phyloP scores from a whole-genome alignment of 2,329 filamentous ascomycete species.

The Aspergillus brasiliensis region DNA sequence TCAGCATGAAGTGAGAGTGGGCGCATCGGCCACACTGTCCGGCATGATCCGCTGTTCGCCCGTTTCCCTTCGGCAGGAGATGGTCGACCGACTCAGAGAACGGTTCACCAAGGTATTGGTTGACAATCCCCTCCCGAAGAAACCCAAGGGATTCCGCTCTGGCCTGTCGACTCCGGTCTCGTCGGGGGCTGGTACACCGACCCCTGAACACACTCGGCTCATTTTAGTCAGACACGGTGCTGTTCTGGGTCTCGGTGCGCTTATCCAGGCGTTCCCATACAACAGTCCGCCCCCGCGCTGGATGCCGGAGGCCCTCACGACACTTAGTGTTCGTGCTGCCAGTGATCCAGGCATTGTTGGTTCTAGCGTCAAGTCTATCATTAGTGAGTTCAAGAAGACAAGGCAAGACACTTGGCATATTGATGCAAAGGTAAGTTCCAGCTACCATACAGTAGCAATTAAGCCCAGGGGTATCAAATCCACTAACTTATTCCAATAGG shows the following conservation, averaged over 20 bases:
- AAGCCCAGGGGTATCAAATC: neutral
- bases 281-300: constrained; percentile 86
- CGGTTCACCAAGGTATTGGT: constrained; percentile 78
- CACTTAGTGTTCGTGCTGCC: constrained; percentile 79
- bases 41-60: constrained; percentile 99
- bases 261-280: constrained; percentile 96
- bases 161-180: constrained; percentile 46
- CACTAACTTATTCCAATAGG: constrained; percentile 47
- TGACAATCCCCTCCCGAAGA: constrained; percentile 85
- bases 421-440: constrained; percentile 83
- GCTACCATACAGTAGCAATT: neutral
- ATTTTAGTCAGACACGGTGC: constrained; percentile 85
- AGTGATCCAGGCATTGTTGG: constrained; percentile 90
- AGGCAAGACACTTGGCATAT: constrained; percentile 98
- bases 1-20: constrained; percentile 91
- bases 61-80: constrained; percentile 71
- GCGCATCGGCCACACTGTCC: constrained; percentile 87
- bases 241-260: constrained; percentile 83
- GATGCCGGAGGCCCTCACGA: constrained; percentile 91
- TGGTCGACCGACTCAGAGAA: constrained; percentile 73
- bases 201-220: constrained; percentile 66
- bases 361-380: constrained; percentile 89
- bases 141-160: constrained; percentile 40
- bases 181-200: constrained; percentile 51
- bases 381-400: constrained; percentile 99